Base-by-base conservation (phyloP, 2,329 filamentous ascomycete species). In the Lasiodiplodia theobromae region DNA sequence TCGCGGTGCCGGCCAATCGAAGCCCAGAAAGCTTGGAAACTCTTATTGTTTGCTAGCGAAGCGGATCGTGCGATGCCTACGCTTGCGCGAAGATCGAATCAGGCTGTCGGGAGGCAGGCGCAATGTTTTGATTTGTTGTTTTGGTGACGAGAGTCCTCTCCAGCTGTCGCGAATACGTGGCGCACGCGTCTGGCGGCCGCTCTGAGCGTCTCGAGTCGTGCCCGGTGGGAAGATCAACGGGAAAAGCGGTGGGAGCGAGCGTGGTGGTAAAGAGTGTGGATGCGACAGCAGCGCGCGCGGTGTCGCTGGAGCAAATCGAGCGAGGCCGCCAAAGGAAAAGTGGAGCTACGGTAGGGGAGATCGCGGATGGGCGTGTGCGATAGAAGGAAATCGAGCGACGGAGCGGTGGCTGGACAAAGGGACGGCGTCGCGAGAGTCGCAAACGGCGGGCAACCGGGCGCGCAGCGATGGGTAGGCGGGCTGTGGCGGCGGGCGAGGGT, bases 221-320 rank as follows among this genome's bases (percentile, higher is more conserved):
- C 38, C 54, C 12, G 53, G 53, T 38, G 16, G 37, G 25, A 38
- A 14, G 65, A 67, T 37, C 47, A 64, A 64, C 60, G 10, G 21
- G 53, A 49, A 67, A 58, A 38, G 53, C 18, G 28, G 65, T 14
- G 38, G 65, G 64, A 58, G 53, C 65, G 65, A 67, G 31, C 25
- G 64, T 67, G 40, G 65, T 52, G 11, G 53, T 67, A 67, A 67
- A 37, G 65, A 67, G 28, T 67, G 65, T 67, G 54, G 65, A 51
- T 67, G 65, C 65, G 65, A 67, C 65, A 51, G 52, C 40, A 51
- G 65, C 53, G 65, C 65, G 65, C 65, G 28, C 40, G 51, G 53
- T 58, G 65, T 58, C 65, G 53, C 53, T 38, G 47, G 23, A 31
- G 53, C 40, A 44, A 37, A 49, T 34, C 40, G 40, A 54, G 12